Conservation (phyloP, 2,329 filamentous ascomycete genomes). For the Pseudogymnoascus sp. region DNA sequence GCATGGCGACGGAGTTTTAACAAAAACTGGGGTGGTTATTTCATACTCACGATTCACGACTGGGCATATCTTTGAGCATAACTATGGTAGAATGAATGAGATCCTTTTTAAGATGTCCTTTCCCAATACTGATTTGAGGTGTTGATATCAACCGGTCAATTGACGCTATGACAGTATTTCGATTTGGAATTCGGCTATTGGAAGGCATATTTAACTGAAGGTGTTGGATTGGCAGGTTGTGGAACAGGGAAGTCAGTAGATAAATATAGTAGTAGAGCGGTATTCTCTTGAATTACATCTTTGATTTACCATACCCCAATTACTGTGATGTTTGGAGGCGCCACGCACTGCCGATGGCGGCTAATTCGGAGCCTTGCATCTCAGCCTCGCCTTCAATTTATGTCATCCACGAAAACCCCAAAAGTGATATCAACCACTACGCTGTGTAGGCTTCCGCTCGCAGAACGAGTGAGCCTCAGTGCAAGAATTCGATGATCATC, state of each 20-base stretch:
- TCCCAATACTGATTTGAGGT: no score
- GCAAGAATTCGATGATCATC: constrained; percentile 17
- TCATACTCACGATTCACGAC: background rate
- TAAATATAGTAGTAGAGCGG: background rate
- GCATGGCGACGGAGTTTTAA: background rate
- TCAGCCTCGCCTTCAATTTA: background rate
- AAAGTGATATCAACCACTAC: background rate
- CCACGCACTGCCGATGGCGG: background rate
- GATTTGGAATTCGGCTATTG: no score
- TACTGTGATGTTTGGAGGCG: background rate
- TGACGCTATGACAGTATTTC: no score
- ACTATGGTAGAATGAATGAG: background rate
- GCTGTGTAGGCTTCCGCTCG: background rate
- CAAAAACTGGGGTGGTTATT: background rate
- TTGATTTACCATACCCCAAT: background rate
- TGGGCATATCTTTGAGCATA: constrained; percentile 1
- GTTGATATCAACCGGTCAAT: no score
- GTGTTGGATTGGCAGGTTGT: no score
- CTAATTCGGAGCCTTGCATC: background rate
- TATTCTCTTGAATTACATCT: background rate
- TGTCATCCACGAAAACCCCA: background rate
- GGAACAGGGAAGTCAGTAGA: background rate
- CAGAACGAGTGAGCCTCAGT: background rate
- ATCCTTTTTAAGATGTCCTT: no score
- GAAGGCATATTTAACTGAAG: no score